Evolutionary conservation across 2,329 filamentous ascomycete genomes (phyloP).

Genomic region (Monilinia polystroma): DNA sequence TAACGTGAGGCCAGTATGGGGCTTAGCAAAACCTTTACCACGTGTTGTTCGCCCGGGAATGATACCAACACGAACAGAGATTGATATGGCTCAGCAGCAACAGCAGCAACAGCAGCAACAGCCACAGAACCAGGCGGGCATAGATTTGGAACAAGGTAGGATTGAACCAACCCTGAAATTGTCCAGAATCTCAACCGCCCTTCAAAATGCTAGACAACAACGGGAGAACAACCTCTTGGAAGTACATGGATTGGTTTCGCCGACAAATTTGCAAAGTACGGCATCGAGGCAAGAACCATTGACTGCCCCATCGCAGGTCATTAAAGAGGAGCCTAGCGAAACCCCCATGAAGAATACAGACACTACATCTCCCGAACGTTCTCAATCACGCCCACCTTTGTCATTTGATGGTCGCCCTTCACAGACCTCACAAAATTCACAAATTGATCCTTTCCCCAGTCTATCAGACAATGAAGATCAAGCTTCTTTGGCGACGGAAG

Average conservation of each 20-base stretch:
- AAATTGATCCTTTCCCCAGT: conserved; percentile 21
- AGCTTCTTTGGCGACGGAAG: conserved; percentile 29
- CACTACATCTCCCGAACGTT: not conserved
- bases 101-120: conserved; percentile 35
- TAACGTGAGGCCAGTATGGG: conserved; percentile 52
- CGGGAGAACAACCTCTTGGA: conserved; percentile 29
- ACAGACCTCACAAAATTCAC: not conserved
- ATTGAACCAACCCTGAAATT: conserved; percentile 40
- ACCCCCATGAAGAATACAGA: conserved; percentile 6
- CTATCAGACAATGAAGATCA: conserved; percentile 27
- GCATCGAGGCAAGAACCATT: conserved; percentile 18
- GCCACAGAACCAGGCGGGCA: conserved; percentile 41
- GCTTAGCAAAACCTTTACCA: conserved; percentile 53
- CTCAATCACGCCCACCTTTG: conserved; percentile 7
- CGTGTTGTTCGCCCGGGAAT: conserved; percentile 54
- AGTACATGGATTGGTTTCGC: conserved; percentile 22
- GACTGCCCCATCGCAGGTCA: conserved; percentile 25
- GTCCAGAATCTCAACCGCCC: conserved; percentile 29
- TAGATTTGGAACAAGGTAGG: conserved; percentile 46
- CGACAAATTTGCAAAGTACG: conserved; percentile 14
- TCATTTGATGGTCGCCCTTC: conserved; percentile 13
- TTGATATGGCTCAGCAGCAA: conserved; percentile 40
- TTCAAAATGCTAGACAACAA: conserved; percentile 31
- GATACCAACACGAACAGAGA: conserved; percentile 47
- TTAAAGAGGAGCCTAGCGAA: conserved; percentile 23